Base-by-base conservation (phyloP, 2,329 filamentous ascomycete genomes). In the Colletotrichum sp. region DNA sequence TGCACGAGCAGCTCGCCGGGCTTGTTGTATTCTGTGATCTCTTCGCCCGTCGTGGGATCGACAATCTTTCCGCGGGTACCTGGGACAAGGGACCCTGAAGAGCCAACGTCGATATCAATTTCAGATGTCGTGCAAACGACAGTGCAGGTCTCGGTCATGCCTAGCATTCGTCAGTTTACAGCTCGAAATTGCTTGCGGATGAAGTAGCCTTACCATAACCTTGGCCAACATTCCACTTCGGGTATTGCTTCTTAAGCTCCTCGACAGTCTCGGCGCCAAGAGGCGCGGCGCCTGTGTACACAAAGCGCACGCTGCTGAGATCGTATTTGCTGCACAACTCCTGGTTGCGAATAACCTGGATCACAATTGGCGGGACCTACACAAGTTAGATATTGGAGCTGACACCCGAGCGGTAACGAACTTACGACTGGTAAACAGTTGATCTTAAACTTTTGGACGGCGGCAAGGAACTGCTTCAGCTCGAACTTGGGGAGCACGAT, bases 1-100 rank as follows among this genome's bases (percentile, higher is more conserved):
- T 95, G 94, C 26, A 98, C 90, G 21, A 95, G 89, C 16, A 98
- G 89, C 84, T 98, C 96, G 44, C 96, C 96, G 0, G 93, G 94
- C 62, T 92, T 91, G 77, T 96, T 87, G 79, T 94, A 92, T 9
- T 87, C 89, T 0, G 91, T 93, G 59, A 96, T 89, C 80, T 96
- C 94, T 3, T 89, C 87, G 6, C 94, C 94, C 69, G 95, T 93
- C 1, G 87, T 80, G 2, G 88, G 84, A 4, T 91, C 90, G 57
- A 96, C 86, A 12, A 96, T 85, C 78, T 93, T 93, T 67, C 88
- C 92, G 71, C 90, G 90, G 65, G 89, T 85, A 1, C 91, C 91
- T 0, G 94, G 92, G 2, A 96, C 68, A 0, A 96, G 85, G 18
- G 88, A 91, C 2, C 95, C 95, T 0, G 91, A 94, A 2, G 93